Evolutionary conservation across 345 rosid species (phyloP).

Genomic region (Capsella bursapastoris): DNA sequence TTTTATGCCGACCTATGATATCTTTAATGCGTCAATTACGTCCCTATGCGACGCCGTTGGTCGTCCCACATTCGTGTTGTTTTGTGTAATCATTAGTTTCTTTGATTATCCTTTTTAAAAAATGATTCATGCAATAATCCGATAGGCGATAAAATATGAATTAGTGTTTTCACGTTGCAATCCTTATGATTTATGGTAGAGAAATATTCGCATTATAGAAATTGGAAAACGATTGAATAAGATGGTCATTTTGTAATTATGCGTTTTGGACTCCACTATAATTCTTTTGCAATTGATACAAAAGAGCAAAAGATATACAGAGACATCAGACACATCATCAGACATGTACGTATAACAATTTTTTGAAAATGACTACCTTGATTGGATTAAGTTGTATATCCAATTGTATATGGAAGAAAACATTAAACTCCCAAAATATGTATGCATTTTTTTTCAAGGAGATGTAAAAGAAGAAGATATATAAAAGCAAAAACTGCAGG

Average conservation of each 20-base stretch:
- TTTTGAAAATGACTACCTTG: too few species aligned
- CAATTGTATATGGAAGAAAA: too few species aligned
- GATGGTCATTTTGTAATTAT: constrained; percentile 25
- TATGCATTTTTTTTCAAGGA: too few species aligned
- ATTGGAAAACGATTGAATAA: constrained; percentile 30
- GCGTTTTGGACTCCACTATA: constrained; percentile 15
- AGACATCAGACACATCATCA: too few species aligned
- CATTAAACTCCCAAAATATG: too few species aligned
- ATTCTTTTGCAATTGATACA: constrained; percentile 2
- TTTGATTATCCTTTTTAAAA: neutral
- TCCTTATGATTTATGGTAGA: neutral
- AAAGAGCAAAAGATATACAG: too few species aligned
- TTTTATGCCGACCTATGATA: constrained; percentile 42
- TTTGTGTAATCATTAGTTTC: constrained; percentile 24
- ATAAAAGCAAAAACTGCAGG: too few species aligned
- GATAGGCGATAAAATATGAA: neutral
- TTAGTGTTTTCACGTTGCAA: neutral
- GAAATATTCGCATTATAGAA: constrained; percentile 8
- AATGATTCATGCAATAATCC: constrained; percentile 9
- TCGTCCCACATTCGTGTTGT: constrained; percentile 1
- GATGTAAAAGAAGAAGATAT: too few species aligned
- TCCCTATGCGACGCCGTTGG: constrained; percentile 15
- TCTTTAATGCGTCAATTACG: constrained; percentile 30
- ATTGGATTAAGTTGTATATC: too few species aligned
- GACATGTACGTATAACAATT: too few species aligned